Conservation (phyloP, 495 filamentous ascomycete genomes). For the Aspergillus haitiensis region DNA sequence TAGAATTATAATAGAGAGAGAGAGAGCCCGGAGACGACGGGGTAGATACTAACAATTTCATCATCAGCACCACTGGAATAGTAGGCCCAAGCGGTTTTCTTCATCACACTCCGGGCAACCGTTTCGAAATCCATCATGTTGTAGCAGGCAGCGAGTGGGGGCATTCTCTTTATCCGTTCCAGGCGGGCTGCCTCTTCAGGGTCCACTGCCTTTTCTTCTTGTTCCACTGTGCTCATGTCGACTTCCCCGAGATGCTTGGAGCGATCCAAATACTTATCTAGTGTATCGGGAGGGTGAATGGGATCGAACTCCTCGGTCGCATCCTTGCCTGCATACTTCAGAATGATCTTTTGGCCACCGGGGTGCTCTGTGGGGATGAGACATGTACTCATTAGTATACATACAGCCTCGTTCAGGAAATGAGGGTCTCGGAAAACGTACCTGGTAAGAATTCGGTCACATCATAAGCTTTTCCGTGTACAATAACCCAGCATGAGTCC, state of each 20-base stretch:
- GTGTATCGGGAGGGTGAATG: constrained; percentile 84
- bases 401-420: background rate
- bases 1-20: background rate
- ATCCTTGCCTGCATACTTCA: constrained; percentile 81
- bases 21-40: constrained; percentile 5
- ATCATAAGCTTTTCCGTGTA: constrained; percentile 91
- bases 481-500: constrained; percentile 79
- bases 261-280: constrained; percentile 72
- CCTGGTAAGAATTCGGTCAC: constrained; percentile 83
- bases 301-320: constrained; percentile 90
- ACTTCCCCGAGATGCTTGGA: constrained; percentile 90
- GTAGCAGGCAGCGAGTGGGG: constrained; percentile 83
- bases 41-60: constrained; percentile 70
- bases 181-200: constrained; percentile 77
- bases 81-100: constrained; percentile 93
- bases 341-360: constrained; percentile 77
- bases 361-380: constrained; percentile 62
- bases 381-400: constrained; percentile 1
- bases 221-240: constrained; percentile 81
- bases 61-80: constrained; percentile 96
- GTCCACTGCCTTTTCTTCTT: constrained; percentile 65
- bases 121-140: constrained; percentile 95
- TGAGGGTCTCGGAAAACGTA: constrained; percentile 18
- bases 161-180: constrained; percentile 75
- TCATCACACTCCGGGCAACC: constrained; percentile 85